Evolutionary conservation across 805 yeast genomes (phyloP).

Genomic region (Komagataella pastoris): DNA sequence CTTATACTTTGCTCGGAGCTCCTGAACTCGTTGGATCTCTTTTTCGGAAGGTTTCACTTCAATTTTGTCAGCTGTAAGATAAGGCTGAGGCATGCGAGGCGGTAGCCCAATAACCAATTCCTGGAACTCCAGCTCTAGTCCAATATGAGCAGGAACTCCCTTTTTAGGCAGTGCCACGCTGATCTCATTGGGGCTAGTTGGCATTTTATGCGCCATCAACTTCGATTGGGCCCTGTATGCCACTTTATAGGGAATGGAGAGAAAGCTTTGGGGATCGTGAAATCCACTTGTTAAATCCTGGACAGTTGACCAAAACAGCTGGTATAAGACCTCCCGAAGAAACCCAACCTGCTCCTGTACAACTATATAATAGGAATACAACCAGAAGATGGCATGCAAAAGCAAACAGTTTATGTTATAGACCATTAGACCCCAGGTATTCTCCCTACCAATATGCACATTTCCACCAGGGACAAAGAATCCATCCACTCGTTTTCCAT

Average conservation of each 20-base stretch:
- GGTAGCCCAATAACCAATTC: conserved; percentile 21
- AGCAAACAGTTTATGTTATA: background rate
- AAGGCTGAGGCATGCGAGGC: conserved; percentile 29
- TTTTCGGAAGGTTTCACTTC: conserved; percentile 23
- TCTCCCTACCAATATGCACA: background rate
- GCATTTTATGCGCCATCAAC: conserved; percentile 11
- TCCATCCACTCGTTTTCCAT: background rate
- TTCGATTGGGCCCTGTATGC: conserved; percentile 6
- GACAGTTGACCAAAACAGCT: background rate
- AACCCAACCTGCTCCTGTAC: background rate
- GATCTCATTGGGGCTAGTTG: conserved; percentile 8
- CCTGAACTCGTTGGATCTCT: conserved; percentile 18
- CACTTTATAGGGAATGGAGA: conserved; percentile 7
- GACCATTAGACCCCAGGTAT: background rate
- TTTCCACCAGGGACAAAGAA: background rate
- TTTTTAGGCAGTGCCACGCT: conserved; percentile 5
- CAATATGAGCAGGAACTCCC: conserved; percentile 8
- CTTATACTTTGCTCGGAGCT: conserved; percentile 23
- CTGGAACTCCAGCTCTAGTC: conserved; percentile 18
- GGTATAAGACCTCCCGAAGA: too few relatives aligned
- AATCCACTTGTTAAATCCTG: background rate
- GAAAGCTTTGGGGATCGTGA: background rate
- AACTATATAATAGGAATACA: background rate
- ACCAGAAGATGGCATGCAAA: background rate
- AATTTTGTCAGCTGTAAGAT: conserved; percentile 24